Conservation (phyloP, 2,329 filamentous ascomycete species). For the Diaporthe australafricana region DNA sequence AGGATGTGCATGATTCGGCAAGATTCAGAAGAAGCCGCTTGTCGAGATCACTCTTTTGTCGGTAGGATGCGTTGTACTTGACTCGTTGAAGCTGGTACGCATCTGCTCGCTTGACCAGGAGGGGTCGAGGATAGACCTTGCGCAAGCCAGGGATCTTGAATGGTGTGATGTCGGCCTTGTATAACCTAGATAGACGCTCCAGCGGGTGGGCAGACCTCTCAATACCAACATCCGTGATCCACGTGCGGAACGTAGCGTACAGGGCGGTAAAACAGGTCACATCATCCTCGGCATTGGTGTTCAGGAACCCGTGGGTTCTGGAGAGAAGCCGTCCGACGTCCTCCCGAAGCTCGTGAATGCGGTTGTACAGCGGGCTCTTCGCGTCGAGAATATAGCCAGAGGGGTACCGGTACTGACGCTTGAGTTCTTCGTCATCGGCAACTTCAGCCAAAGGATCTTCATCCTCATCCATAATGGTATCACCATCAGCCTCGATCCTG, state of each 20-base stretch:
- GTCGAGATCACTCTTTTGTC: slow-evolving; percentile 91
- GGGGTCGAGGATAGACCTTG: slow-evolving; percentile 90
- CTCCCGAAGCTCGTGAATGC: slow-evolving; percentile 84
- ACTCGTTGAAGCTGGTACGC: slow-evolving; percentile 95
- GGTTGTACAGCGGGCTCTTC: slow-evolving; percentile 73
- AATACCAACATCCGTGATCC: slow-evolving; percentile 98
- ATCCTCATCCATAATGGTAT: slow-evolving; percentile 58
- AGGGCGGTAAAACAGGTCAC: slow-evolving; percentile 94
- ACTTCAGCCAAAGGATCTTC: slow-evolving; percentile 70
- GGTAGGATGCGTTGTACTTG: slow-evolving; percentile 90
- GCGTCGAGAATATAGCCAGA: slow-evolving; percentile 84
- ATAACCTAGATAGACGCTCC: slow-evolving; percentile 85
- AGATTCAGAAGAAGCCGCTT: slow-evolving; percentile 87
- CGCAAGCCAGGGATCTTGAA: slow-evolving; percentile 95
- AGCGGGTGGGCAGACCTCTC: slow-evolving; percentile 94
- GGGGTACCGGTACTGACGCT: slow-evolving; percentile 88
- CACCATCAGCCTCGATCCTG: slow-evolving; percentile 64
- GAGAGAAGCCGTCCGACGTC: slow-evolving; percentile 84
- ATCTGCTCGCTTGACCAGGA: slow-evolving; percentile 93
- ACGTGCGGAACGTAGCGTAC: slow-evolving; percentile 92
- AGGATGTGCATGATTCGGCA: slow-evolving; percentile 87
- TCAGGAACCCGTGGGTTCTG: slow-evolving; percentile 85
- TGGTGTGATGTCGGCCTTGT: slow-evolving; percentile 86
- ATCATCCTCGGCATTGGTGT: slow-evolving; percentile 89
- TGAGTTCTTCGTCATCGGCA: slow-evolving; percentile 83